Evolutionary conservation across 2,329 filamentous ascomycete genomes (phyloP).

Genomic region (Tolypocladium ovalisporum): DNA sequence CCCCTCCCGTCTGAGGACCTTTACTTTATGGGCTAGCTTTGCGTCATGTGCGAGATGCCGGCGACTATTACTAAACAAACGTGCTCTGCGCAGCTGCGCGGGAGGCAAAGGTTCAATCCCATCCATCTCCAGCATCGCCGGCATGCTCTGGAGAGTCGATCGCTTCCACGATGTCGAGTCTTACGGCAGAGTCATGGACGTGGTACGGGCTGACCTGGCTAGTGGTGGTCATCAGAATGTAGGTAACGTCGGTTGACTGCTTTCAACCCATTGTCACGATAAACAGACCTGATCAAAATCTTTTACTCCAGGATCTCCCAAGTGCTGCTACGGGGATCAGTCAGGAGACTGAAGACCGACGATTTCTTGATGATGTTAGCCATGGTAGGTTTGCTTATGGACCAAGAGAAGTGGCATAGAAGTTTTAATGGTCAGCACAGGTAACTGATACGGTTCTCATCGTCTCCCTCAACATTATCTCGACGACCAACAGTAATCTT

Average conservation of each 20-base stretch:
- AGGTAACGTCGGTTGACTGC: constrained; percentile 6
- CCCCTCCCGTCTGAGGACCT: background rate
- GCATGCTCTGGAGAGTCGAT: background rate
- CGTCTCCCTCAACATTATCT: constrained; percentile 42
- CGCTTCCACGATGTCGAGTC: constrained; percentile 14
- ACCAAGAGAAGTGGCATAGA: background rate
- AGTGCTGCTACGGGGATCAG: constrained; percentile 28
- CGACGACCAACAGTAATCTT: constrained; percentile 46
- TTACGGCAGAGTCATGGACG: constrained; percentile 29
- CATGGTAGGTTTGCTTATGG: constrained; percentile 25
- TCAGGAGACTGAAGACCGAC: constrained; percentile 40
- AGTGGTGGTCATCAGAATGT: constrained; percentile 29
- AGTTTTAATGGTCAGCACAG: constrained; percentile 11
- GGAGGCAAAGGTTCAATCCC: background rate
- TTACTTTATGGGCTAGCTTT: background rate
- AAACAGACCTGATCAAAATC: background rate
- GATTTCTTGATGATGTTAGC: constrained; percentile 45
- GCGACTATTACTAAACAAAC: background rate
- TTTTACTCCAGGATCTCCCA: constrained; percentile 21
- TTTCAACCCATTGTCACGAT: background rate
- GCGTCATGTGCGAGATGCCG: background rate
- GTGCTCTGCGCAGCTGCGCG: background rate
- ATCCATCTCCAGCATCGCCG: background rate
- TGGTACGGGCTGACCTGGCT: constrained; percentile 31
- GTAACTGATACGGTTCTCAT: constrained; percentile 42